These are phyloP conservation scores for Sphagnum tenellum DNA, from an alignment of 225 moss, liverwort and hornwort genomes.

Conservation along the genomic window DNA sequence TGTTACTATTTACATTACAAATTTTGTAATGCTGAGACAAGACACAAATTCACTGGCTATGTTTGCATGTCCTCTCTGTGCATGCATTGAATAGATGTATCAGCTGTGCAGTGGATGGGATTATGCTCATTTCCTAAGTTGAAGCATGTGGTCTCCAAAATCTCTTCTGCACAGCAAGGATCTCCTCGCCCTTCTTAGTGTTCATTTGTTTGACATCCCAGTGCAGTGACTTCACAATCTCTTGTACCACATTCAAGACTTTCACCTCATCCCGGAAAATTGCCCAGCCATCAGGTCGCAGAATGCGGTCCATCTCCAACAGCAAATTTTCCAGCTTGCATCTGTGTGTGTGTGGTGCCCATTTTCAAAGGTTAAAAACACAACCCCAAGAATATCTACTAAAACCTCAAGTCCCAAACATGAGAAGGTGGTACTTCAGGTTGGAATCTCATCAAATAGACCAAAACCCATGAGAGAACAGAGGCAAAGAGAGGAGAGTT, in stretches of 20 bases:
- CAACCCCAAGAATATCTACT: neutral
- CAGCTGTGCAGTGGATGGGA: too few relatives aligned
- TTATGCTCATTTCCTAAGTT: neutral
- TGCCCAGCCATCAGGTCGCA: slow-evolving; percentile 70
- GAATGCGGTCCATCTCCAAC: slow-evolving; percentile 74
- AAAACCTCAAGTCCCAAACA: too few relatives aligned
- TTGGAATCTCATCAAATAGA: neutral
- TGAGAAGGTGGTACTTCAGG: too few relatives aligned
- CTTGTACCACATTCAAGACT: slow-evolving; percentile 24
- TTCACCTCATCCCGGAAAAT: slow-evolving; percentile 63
- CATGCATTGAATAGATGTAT: too few relatives aligned
- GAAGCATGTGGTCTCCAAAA: slow-evolving; percentile 39
- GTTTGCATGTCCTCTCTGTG: too few relatives aligned
- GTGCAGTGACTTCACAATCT: slow-evolving; percentile 34
- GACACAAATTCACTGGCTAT: too few relatives aligned
- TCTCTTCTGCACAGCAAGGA: slow-evolving; percentile 47
- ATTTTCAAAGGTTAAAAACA: neutral
- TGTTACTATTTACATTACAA: too few relatives aligned
- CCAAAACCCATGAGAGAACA: neutral
- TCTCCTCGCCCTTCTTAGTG: slow-evolving; percentile 21
- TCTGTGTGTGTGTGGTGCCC: slow-evolving; percentile 6
- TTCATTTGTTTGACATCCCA: slow-evolving; percentile 32
- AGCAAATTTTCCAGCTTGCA: slow-evolving; percentile 49
- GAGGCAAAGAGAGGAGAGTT: neutral
- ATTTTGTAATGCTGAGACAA: too few relatives aligned